phyloP scores from a whole-genome alignment of 2,329 filamentous ascomycete species.

The Botryosphaeria dothidea region DNA sequence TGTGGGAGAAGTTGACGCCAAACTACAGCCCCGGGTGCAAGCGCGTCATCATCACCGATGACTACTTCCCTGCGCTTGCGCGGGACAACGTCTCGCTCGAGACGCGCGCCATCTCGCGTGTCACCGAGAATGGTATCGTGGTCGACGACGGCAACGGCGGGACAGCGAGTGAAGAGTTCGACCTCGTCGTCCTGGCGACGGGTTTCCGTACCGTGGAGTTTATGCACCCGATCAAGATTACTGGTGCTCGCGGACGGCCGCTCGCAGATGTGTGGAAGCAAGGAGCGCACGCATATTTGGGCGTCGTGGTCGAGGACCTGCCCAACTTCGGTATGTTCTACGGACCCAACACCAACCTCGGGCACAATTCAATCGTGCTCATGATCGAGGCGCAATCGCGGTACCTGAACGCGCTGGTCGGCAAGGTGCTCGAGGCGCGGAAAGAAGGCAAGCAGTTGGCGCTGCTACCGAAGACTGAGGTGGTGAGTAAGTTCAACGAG shows the following conservation, averaged over 20 bases:
- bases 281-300: conserved; percentile 50
- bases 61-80: conserved; percentile 56
- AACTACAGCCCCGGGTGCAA: conserved; percentile 58
- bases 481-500: conserved; percentile 48
- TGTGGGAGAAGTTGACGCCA: conserved; percentile 57
- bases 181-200: conserved; percentile 60
- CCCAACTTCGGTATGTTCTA: conserved; percentile 61
- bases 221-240: conserved; percentile 58
- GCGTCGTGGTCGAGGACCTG: conserved; percentile 52
- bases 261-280: conserved; percentile 56
- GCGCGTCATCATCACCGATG: conserved; percentile 55
- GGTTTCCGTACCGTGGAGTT: conserved; percentile 62
- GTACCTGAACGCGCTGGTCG: conserved; percentile 55
- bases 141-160: conserved; percentile 43
- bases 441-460: conserved; percentile 42
- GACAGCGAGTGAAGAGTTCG: conserved; percentile 47
- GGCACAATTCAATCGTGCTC: conserved; percentile 60
- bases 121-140: conserved; percentile 51
- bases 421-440: conserved; percentile 50
- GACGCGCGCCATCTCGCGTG: conserved; percentile 49
- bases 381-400: conserved; percentile 62
- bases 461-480: conserved; percentile 45
- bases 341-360: conserved; percentile 58
- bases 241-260: conserved; percentile 44
- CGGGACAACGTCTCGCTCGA: conserved; percentile 53